Conservation (phyloP, 2,329 filamentous ascomycete species). For the Pseudohalonectria lignicola region DNA sequence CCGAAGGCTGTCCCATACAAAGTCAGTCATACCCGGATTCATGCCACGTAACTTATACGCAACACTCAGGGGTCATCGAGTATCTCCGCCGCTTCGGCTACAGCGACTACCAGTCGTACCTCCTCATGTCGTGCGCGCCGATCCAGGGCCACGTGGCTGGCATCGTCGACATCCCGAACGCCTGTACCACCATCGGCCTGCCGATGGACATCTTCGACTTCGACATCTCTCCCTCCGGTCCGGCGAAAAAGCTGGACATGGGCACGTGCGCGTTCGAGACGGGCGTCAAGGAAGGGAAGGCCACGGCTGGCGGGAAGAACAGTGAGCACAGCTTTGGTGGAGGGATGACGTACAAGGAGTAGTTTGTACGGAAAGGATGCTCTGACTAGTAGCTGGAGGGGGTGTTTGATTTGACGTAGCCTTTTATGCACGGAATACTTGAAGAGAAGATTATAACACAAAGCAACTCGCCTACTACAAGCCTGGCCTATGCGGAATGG, state of each 20-base stretch:
- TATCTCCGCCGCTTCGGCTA: slow-evolving; percentile 68
- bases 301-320: slow-evolving; percentile 31
- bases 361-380: too few relatives aligned
- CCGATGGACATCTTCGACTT: slow-evolving; percentile 96
- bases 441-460: too few relatives aligned
- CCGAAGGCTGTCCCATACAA: too few relatives aligned
- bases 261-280: slow-evolving; percentile 57
- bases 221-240: slow-evolving; percentile 62
- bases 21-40: too few relatives aligned
- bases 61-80: slow-evolving; percentile 52
- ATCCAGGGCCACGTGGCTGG: slow-evolving; percentile 83
- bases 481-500: background rate
- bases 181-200: slow-evolving; percentile 77
- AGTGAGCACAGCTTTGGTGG: slow-evolving; percentile 38
- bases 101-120: slow-evolving; percentile 67
- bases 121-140: slow-evolving; percentile 75
- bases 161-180: slow-evolving; percentile 84
- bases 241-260: slow-evolving; percentile 47
- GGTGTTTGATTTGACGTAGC: too few relatives aligned
- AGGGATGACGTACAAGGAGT: slow-evolving; percentile 34
- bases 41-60: background rate
- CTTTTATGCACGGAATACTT: too few relatives aligned
- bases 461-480: too few relatives aligned
- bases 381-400: too few relatives aligned
- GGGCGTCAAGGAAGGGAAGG: slow-evolving; percentile 29